These are phyloP conservation scores for Colletotrichum sp. DNA, from an alignment of 2,329 filamentous ascomycete species.

Conservation along the genomic window DNA sequence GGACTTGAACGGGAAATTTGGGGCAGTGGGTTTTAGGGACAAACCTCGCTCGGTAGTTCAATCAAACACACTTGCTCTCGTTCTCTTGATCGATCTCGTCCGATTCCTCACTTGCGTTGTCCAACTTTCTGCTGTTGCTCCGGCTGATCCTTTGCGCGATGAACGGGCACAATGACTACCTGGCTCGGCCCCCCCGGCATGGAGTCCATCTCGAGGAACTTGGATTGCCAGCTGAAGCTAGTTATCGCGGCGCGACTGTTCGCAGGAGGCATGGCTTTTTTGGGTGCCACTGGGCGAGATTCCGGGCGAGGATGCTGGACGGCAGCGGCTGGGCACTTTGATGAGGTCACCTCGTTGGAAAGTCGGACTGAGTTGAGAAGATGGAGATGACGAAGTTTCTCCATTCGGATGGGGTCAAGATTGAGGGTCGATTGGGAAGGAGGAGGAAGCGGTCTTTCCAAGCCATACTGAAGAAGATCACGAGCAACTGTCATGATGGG, in stretches of 20 bases:
- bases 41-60: neutral
- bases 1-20: fast-evolving
- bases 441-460: neutral
- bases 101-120: neutral
- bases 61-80: neutral
- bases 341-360: neutral
- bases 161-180: neutral
- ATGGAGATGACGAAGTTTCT: neutral
- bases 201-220: neutral
- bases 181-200: neutral
- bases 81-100: neutral
- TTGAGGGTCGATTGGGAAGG: neutral
- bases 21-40: neutral
- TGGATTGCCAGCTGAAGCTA: neutral
- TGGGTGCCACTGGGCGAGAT: neutral
- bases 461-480: neutral
- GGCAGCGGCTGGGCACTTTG: neutral
- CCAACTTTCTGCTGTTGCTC: neutral
- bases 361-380: neutral
- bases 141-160: neutral
- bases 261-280: neutral
- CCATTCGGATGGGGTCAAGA: neutral
- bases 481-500: neutral
- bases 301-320: neutral
- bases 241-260: neutral